Conservation (phyloP, 495 filamentous ascomycete genomes). For the Immersiella caudata region DNA sequence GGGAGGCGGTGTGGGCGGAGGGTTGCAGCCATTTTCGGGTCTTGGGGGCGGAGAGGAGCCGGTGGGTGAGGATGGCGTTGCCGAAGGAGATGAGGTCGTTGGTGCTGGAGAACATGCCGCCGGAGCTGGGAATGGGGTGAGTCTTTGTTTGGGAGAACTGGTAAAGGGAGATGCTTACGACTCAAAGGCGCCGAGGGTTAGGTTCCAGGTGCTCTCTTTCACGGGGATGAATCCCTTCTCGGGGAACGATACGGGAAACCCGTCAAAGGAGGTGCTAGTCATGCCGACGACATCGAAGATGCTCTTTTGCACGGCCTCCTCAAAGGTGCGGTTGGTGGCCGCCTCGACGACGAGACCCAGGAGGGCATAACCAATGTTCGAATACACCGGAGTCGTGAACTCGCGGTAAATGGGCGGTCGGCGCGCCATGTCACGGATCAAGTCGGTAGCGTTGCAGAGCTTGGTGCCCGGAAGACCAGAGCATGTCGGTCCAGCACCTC, state of each 20-base stretch:
- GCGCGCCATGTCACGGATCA: slow-evolving; percentile 3
- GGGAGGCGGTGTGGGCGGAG: slow-evolving; percentile 47
- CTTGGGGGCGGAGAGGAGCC: slow-evolving; percentile 42
- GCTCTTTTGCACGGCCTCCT: slow-evolving; percentile 31
- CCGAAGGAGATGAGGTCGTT: slow-evolving; percentile 47
- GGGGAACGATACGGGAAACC: slow-evolving; percentile 30
- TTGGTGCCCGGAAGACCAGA: slow-evolving; percentile 37
- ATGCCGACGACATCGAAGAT: slow-evolving; percentile 48
- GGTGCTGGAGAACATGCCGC: slow-evolving; percentile 44
- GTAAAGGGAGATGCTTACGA: neutral
- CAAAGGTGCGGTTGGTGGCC: slow-evolving; percentile 39
- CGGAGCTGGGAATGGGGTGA: neutral
- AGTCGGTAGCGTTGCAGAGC: slow-evolving; percentile 30
- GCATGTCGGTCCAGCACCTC: slow-evolving; percentile 22
- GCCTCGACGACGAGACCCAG: slow-evolving; percentile 44
- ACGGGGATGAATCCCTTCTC: slow-evolving; percentile 43
- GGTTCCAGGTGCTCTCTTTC: slow-evolving; percentile 44
- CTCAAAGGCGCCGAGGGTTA: slow-evolving; percentile 45
- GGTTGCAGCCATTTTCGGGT: slow-evolving; percentile 64
- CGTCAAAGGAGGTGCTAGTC: slow-evolving; percentile 29
- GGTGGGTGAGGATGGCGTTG: slow-evolving; percentile 47
- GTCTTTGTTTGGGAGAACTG: neutral
- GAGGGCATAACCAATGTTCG: slow-evolving; percentile 45
- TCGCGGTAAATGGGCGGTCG: slow-evolving; percentile 4
- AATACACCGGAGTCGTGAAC: slow-evolving; percentile 39